A percentile compares a stretch with the other conserved stretches of the same genome.
phyloP scores from a whole-genome alignment of 176 grass and related monocot species.

The Carex cristatella region DNA sequence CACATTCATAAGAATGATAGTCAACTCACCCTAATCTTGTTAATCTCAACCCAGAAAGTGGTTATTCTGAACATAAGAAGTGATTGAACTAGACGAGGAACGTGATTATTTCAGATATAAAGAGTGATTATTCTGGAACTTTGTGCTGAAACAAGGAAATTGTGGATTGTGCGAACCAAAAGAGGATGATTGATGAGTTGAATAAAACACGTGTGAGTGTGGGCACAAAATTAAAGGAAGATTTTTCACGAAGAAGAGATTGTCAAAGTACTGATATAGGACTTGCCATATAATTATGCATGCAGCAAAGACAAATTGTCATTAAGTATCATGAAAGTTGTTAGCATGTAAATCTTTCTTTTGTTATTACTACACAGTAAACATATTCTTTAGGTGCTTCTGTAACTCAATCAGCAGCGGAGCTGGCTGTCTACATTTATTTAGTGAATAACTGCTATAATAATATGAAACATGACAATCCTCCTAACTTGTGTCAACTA shows the following conservation, averaged over 20 bases:
- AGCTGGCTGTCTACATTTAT: background rate
- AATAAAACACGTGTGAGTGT: background rate
- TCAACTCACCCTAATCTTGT: background rate
- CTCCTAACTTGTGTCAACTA: background rate
- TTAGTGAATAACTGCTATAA: background rate
- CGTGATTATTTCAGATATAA: background rate
- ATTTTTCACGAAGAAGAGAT: background rate
- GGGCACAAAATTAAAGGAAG: background rate
- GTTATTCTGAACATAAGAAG: background rate
- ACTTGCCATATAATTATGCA: background rate
- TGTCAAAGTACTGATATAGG: background rate
- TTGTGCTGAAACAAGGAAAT: background rate
- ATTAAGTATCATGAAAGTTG: background rate
- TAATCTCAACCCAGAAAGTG: background rate
- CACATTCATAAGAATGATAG: background rate
- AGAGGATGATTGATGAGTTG: background rate
- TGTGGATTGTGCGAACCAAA: background rate
- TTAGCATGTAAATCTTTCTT: background rate
- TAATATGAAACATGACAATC: background rate
- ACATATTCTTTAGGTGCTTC: background rate
- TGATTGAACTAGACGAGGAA: background rate
- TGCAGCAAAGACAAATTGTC: background rate
- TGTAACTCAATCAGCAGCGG: background rate
- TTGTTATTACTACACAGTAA: background rate
- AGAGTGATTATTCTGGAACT: background rate